Conservation (phyloP, 768 basidiomycete genomes). For the Zangia roseola region DNA sequence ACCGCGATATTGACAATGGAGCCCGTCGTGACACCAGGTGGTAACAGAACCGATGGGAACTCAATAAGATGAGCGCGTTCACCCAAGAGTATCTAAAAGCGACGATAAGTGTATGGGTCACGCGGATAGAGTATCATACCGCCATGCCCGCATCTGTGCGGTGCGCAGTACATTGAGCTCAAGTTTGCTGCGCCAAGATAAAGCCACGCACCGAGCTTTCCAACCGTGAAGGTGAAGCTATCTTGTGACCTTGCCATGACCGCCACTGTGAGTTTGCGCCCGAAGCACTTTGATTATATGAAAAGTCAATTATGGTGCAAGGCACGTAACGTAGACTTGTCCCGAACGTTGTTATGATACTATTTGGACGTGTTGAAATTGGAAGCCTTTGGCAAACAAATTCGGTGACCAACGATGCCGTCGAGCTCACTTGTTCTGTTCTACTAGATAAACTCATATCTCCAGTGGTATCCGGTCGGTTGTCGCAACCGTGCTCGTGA, state of each 20-base stretch:
- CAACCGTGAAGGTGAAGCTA: constrained; percentile 89
- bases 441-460: too few relatives aligned
- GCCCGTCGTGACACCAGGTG: constrained; percentile 88
- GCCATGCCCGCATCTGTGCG: constrained; percentile 92
- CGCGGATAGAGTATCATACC: constrained; percentile 41
- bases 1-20: constrained; percentile 98
- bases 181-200: not conserved
- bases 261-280: constrained; percentile 4
- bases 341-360: constrained; percentile 18
- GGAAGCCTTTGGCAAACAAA: constrained; percentile 23
- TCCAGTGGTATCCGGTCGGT: too few relatives aligned
- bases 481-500: too few relatives aligned
- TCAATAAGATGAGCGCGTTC: constrained; percentile 96
- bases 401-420: too few relatives aligned
- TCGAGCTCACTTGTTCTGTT: too few relatives aligned
- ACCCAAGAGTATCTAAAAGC: constrained; percentile 77
- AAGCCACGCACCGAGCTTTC: constrained; percentile 77
- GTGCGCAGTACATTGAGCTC: constrained; percentile 7
- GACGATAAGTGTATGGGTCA: constrained; percentile 2
- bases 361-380: constrained; percentile 27
- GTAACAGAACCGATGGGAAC: constrained; percentile 93
- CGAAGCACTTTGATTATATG: constrained; percentile 5
- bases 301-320: not conserved
- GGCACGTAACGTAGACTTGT: not conserved
- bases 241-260: constrained; percentile 46